phyloP scores from a whole-genome alignment of 164 flowering plant genomes.

The Stephania cephalantha region DNA sequence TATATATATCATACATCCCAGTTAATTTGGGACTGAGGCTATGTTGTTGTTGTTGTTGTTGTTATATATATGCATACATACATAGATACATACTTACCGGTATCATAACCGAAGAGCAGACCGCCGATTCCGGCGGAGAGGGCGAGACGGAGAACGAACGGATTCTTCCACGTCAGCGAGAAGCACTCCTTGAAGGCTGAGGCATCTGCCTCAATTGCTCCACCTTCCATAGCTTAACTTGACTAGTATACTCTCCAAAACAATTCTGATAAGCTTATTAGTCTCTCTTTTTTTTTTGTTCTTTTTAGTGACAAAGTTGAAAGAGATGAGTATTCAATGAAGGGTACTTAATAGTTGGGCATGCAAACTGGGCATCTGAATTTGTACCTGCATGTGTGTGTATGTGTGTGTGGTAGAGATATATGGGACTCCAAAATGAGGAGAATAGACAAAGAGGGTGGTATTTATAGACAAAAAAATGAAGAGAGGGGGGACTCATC shows the following conservation, averaged over 20 bases:
- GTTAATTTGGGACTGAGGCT: too few species aligned
- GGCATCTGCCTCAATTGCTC: slow-evolving; percentile 36
- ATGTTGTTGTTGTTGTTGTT: too few species aligned
- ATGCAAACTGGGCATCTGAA: too few species aligned
- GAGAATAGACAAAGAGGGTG: background rate
- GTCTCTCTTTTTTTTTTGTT: too few species aligned
- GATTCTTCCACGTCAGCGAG: slow-evolving; percentile 55
- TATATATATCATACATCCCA: too few species aligned
- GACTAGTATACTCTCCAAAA: background rate
- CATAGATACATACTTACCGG: slow-evolving; percentile 27
- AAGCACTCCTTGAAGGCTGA: slow-evolving; percentile 56
- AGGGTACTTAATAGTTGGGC: too few species aligned
- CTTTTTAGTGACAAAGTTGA: background rate
- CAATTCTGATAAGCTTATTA: background rate
- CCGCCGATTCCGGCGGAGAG: slow-evolving; percentile 71
- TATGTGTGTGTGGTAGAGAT: background rate
- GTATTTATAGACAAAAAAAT: background rate
- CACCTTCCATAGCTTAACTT: slow-evolving; percentile 40
- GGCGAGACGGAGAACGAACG: slow-evolving; percentile 63
- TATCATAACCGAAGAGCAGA: slow-evolving; percentile 65
- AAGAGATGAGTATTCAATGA: background rate
- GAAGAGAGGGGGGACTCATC: background rate
- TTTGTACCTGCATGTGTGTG: too few species aligned
- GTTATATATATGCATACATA: background rate
- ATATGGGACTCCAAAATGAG: background rate